Evolutionary conservation across 1,284 basidiomycete genomes (phyloP), one percentile per base, ranked within the genome.

Genomic region (Coniophora puteana): DNA sequence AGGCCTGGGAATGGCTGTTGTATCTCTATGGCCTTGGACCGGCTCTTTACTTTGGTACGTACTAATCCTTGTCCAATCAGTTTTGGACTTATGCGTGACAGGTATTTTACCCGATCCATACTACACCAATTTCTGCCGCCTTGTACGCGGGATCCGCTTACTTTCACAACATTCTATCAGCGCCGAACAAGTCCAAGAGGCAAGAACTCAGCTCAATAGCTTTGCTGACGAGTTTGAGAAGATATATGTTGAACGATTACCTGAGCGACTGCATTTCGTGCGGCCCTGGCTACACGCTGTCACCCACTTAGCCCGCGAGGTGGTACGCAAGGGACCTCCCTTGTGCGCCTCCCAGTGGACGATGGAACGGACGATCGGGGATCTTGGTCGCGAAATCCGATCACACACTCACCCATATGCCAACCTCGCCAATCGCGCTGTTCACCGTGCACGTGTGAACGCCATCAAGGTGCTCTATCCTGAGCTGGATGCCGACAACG

Each of bases 1-100:
- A 65, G 40, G 52, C 54, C 5, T 51, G 50, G 48, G 62, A 64
- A 37, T 62, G 32, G 21, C 40, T 53, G 0, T 36, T 45, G 0
- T 57, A 51, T 16, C 13, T 59, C 0, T 59, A 41, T 35, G 50
- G 48, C 4, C 33, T 57, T 8, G 48, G 41, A 3, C 59, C 59
- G 2, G 50, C 26, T 0, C 13, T 61, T 1, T 45, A 61, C 3
- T 38, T 43, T n/a, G 43, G 27, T 16, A 34, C n/a, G n/a, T n/a
- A n/a, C n/a, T n/a, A n/a, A n/a, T n/a, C n/a, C n/a, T n/a, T n/a
- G n/a, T n/a, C n/a, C n/a, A n/a, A n/a, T n/a, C n/a, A n/a, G n/a
- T n/a, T n/a, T n/a, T n/a, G n/a, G n/a, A n/a, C n/a, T n/a, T n/a
- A n/a, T n/a, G n/a, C n/a, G n/a, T n/a, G n/a, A n/a, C n/a, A n/a